Conservation (phyloP, 2,329 filamentous ascomycete species). For the Fusarium torulosum region DNA sequence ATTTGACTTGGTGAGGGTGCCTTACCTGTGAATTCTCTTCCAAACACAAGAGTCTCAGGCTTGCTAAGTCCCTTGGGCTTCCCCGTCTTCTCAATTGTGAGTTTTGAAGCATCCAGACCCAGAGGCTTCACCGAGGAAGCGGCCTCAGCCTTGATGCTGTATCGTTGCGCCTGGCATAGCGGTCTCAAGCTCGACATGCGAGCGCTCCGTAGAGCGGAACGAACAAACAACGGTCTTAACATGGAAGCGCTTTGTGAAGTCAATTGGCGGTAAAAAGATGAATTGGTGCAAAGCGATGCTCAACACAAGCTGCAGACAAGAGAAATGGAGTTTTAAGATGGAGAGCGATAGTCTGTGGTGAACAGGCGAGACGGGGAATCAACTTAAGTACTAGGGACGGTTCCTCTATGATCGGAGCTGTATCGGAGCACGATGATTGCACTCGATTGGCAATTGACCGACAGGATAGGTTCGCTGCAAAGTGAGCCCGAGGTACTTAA, state of each 20-base stretch:
- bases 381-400: conserved; percentile 35
- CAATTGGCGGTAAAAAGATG: conserved; percentile 17
- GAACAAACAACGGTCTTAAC: conserved; percentile 52
- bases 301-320: neutral
- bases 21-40: conserved; percentile 87
- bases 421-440: conserved; percentile 43
- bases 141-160: conserved; percentile 66
- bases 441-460: conserved; percentile 41
- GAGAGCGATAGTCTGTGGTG: conserved; percentile 8
- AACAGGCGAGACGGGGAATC: conserved; percentile 25
- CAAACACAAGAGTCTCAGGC: conserved; percentile 88
- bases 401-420: conserved; percentile 43
- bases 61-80: conserved; percentile 80
- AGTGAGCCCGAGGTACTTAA: conserved; percentile 42
- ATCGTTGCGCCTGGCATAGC: conserved; percentile 53
- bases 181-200: conserved; percentile 56
- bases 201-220: conserved; percentile 53
- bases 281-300: neutral
- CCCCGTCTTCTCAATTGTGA: conserved; percentile 79
- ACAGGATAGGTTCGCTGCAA: conserved; percentile 34
- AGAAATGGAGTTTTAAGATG: conserved; percentile 8
- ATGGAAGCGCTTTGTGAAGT: conserved; percentile 21
- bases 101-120: conserved; percentile 81
- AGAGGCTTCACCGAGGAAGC: conserved; percentile 67
- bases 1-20: neutral